Evolutionary conservation across 164 flowering plant species (phyloP).

Genomic region (Stephania japonica): DNA sequence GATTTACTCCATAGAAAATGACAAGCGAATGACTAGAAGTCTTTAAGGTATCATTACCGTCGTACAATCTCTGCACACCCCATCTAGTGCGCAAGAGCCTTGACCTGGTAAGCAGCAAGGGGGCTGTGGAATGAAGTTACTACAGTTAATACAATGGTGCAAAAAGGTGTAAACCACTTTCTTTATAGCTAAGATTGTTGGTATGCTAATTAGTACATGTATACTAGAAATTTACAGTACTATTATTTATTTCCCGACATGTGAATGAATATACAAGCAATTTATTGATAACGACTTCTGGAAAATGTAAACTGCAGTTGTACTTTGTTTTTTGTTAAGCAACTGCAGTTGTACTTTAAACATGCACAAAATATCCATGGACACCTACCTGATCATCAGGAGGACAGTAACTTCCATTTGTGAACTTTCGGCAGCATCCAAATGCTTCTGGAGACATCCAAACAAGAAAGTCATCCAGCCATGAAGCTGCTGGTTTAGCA

Average conservation of each 20-base stretch:
- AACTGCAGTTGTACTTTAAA: not conserved
- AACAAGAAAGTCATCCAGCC: conserved; percentile 99
- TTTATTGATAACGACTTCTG: too few species aligned
- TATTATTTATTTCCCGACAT: not conserved
- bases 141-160: conserved; percentile 3
- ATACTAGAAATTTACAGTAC: not conserved
- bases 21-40: too few species aligned
- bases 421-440: conserved; percentile 94
- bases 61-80: conserved; percentile 92
- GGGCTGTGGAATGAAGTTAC: conserved; percentile 48
- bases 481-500: conserved; percentile 99
- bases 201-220: not conserved
- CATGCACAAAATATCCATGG: not conserved
- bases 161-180: not conserved
- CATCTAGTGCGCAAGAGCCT: conserved; percentile 48
- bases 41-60: conserved; percentile 48
- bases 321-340: not conserved
- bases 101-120: conserved; percentile 78
- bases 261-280: too few species aligned
- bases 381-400: conserved; percentile 90
- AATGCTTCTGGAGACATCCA: conserved; percentile 99
- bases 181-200: not conserved
- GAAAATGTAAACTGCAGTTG: not conserved
- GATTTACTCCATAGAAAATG: too few species aligned
- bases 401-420: conserved; percentile 89